Evolutionary conservation across 805 yeast species (phyloP), one percentile per base, ranked within the genome.

Genomic region (Candida maltosa): DNA sequence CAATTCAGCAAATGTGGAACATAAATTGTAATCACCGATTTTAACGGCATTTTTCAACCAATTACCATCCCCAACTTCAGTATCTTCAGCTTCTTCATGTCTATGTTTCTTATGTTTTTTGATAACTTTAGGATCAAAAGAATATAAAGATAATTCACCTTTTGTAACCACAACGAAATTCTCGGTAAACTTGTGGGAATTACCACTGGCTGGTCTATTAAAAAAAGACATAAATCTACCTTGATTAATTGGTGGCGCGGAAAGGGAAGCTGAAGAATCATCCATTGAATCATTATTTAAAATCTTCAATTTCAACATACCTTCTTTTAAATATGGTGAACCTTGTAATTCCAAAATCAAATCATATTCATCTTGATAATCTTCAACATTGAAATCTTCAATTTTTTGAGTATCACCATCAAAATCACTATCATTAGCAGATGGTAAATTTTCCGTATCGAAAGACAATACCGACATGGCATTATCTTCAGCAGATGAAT

Each of bases 251-350:
- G 49, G 42, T 5, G 57, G 41, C 7, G 49, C 32, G 5, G 40
- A 36, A n/a, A n/a, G n/a, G 5, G 48, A 44, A 20, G 40, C 45
- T 11, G 37, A 37, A 24, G 42, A 24, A 32, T 47, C 47, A 45
- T 66, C 71, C 16, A 56, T 56, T 46, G 53, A 56, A 45, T 63
- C 70, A 48, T 65, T 58, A 41, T 64, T 56, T 35, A 54, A 44
- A 18, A 64, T 56, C 39, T 56, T 59, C 47, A 65, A 55, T 42
- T 73, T 66, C 45, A 80, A 62, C 24, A 83, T 49, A 1, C 93
- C 91, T 58, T 83, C 91, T 51, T 83, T 80, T 38, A 80, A 69
- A 77, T 86, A 83, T 1, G 93, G 91, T 1, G 89, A 78, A 1
- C 91, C 91, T 34, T 71, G 70, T 30, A 78, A 62, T 48, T 80